Base-by-base conservation (phyloP, 2,329 filamentous ascomycete genomes). In the Magnaporthiopsis incrustans region DNA sequence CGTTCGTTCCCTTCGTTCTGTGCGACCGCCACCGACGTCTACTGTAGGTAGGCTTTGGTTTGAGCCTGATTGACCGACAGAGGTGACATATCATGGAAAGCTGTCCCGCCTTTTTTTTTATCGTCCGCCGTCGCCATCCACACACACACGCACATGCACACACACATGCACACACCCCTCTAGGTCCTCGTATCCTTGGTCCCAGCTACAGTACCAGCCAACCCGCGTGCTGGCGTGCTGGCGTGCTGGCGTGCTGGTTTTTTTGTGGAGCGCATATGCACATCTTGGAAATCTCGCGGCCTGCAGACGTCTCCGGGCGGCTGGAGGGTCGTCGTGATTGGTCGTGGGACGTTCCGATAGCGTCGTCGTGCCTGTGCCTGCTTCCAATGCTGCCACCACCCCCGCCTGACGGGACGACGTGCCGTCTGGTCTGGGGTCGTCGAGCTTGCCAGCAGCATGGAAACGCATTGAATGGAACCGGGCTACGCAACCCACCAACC, bases 251-350 rank as follows among this genome's bases (percentile, higher is more conserved):
- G 18, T 26, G 56, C 56, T 30, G 12, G 27, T 30, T 4, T 57
- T 57, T 30, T 25, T 27, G 56, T 32, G 26, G 57, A 58, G 57
- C 30, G 57, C 57, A 58, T 58, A 58, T 58, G 57, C 57, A 32
- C 57, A 58, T 58, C 57, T 58, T 22, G 57, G 26, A 25, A 27
- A 25, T 25, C 22, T 30, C 6, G 15, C 25, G 57, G 25, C 26
- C 18, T 27, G 25, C 26, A 32, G 26, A 18, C 57, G 18, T 58
- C 26, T 26, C 18, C 57, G 38, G 57, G 57, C 57, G 57, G 57
- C 57, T 58, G 26, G n/a, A 58, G 15, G 22, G 57, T 6, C 25
- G 57, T 18, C 57, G 26, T 58, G 26, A 58, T 58, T 58, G 57
- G 57, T 15, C 44, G 44, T 53, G 44, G 22, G n/a, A 53, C 6